phyloP scores from a whole-genome alignment of 768 basidiomycete species.

The Lactarius deliciosus region DNA sequence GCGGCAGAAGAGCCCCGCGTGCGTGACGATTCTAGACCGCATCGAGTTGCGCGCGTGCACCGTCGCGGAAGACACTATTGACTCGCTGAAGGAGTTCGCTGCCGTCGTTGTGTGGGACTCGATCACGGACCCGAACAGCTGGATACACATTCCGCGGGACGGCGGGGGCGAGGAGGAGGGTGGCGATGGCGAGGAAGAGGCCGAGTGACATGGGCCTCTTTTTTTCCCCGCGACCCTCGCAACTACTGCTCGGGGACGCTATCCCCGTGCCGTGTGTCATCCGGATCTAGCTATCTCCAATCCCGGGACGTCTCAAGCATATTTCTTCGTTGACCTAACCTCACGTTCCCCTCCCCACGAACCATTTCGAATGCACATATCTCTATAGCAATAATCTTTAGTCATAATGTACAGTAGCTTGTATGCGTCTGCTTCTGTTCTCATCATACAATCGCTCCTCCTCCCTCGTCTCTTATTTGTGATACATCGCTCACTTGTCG shows the following conservation, averaged over 20 bases:
- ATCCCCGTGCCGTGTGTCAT: neutral
- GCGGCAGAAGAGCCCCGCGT: slow-evolving; percentile 20
- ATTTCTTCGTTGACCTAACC: neutral
- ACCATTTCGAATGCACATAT: neutral
- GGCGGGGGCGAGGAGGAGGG: slow-evolving; percentile 8
- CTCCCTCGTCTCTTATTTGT: neutral
- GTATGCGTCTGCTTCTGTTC: neutral
- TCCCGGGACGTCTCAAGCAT: neutral
- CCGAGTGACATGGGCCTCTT: neutral
- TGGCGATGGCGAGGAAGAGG: neutral
- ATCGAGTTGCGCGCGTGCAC: slow-evolving; percentile 24
- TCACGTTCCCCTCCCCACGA: neutral
- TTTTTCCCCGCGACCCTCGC: neutral
- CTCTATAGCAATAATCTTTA: neutral
- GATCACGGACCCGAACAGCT: slow-evolving; percentile 20
- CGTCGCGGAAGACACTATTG: slow-evolving; percentile 17
- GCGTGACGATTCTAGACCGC: slow-evolving; percentile 24
- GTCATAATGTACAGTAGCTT: neutral
- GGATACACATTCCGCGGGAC: slow-evolving; percentile 22
- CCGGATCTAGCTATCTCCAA: neutral
- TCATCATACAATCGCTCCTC: neutral
- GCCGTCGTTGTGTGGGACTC: slow-evolving; percentile 26
- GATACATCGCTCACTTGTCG: neutral
- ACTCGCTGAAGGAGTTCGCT: slow-evolving; percentile 17
- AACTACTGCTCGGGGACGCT: neutral